These are phyloP conservation scores for Solanum appendiculatum DNA, from an alignment of 257 asterid species.

Conservation along the genomic window DNA sequence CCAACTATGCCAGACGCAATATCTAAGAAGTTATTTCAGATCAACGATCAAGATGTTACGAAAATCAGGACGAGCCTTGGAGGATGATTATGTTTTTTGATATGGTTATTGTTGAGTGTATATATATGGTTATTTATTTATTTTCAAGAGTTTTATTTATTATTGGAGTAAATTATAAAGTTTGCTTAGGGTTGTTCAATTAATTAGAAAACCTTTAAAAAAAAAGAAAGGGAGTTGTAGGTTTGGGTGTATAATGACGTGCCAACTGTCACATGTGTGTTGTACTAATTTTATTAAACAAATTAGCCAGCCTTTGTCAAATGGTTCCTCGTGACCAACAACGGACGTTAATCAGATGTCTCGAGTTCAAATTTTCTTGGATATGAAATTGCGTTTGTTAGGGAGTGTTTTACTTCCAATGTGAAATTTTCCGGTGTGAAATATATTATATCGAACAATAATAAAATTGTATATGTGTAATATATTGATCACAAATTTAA, in stretches of 20 bases:
- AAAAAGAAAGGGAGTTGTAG: neutral
- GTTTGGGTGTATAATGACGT: conserved; percentile 9
- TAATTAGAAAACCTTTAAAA: neutral
- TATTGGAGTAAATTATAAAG: neutral
- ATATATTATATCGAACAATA: too few species aligned
- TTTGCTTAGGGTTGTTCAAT: conserved; percentile 1
- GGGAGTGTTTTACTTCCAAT: too few species aligned
- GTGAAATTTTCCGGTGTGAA: too few species aligned
- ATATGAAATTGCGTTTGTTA: too few species aligned
- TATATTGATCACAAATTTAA: too few species aligned
- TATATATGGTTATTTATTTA: neutral
- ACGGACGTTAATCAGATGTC: too few species aligned
- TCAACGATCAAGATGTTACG: conserved; percentile 26
- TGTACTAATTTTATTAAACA: neutral
- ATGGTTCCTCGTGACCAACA: neutral
- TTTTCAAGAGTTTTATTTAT: neutral
- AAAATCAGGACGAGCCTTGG: conserved; percentile 37
- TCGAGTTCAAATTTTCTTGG: too few species aligned
- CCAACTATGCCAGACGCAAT: conserved; percentile 30
- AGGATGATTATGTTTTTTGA: conserved; percentile 11
- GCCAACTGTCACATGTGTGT: conserved; percentile 14
- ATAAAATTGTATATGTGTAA: too few species aligned
- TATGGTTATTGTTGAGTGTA: neutral
- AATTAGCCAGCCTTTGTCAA: neutral
- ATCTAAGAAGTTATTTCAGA: conserved; percentile 26